These are phyloP conservation scores for Sphaerulina populicola DNA, from an alignment of 2,329 filamentous ascomycete species.

Conservation along the genomic window DNA sequence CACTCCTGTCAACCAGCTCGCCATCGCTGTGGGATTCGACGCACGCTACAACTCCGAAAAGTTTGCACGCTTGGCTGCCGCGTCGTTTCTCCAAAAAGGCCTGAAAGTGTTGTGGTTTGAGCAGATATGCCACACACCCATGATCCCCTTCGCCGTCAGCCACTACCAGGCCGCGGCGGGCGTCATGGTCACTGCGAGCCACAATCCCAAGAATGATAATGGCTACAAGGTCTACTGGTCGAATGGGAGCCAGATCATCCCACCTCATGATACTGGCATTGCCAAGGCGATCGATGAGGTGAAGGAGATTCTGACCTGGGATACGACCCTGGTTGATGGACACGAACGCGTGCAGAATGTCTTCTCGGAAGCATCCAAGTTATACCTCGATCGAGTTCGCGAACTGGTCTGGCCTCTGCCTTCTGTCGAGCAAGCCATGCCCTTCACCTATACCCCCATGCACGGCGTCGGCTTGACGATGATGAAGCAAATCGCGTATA, in stretches of 20 bases:
- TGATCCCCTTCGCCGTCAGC: constrained; percentile 54
- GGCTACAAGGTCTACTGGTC: constrained; percentile 61
- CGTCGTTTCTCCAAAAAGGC: constrained; percentile 50
- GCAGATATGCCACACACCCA: constrained; percentile 50
- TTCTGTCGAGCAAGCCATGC: constrained; percentile 17
- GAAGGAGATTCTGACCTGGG: constrained; percentile 45
- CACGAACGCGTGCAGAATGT: constrained; percentile 38
- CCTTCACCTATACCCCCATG: constrained; percentile 51
- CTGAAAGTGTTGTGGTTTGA: constrained; percentile 54
- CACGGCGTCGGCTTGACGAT: constrained; percentile 47
- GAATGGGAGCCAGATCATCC: constrained; percentile 59
- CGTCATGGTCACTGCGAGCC: constrained; percentile 59
- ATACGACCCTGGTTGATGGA: constrained; percentile 38
- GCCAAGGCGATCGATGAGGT: constrained; percentile 50
- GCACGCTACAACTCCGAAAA: constrained; percentile 54
- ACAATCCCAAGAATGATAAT: constrained; percentile 57
- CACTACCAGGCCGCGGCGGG: constrained; percentile 49
- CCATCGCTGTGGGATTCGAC: constrained; percentile 55
- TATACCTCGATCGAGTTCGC: constrained; percentile 36
- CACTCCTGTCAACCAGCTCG: constrained; percentile 33
- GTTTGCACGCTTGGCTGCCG: constrained; percentile 53
- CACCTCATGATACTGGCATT: constrained; percentile 53
- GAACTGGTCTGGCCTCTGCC: constrained; percentile 24
- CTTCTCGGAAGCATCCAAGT: constrained; percentile 36
- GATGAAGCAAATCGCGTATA: constrained; percentile 39